Evolutionary conservation across 352 stramenopile genomes (phyloP), one percentile per base, ranked within the genome.

Genomic region (Phytophthora hybrid): DNA sequence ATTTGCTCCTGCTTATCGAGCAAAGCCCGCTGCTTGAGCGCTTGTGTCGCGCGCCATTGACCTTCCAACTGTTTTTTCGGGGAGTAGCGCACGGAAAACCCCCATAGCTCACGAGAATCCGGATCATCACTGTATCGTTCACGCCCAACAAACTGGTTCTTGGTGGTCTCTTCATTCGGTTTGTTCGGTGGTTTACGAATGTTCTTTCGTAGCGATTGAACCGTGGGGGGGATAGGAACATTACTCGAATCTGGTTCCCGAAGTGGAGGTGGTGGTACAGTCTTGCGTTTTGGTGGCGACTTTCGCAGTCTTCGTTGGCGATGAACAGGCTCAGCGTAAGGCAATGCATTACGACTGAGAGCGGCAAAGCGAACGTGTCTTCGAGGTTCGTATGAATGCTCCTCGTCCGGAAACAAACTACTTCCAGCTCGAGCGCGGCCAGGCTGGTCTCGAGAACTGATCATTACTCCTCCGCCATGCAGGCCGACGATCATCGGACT

Each of bases 321-420:
- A 56, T 9, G 14, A 19, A 19, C 10, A 44, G 49, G 34, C 32
- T 54, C 44, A 10, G 59, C 26, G 31, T 41, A 46, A 4, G 69
- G 69, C 7, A 71, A 47, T 9, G 69, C 34, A 54, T 76, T 71
- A 14, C 26, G 61, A 59, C 39, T 59, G 14, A 76, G 55, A 14
- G 62, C 2, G 19, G 69, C 62, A 23, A 76, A 76, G 6, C 55
- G 69, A 53, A 75, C 26, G 13, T 71, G 62, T 31, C 68, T 39
- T 41, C 62, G 55, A 63, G 61, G 62, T 34, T 71, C 61, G n/a
- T 59, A 65, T 7, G 61, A 52, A 26, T 75, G 68, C 5, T 71
- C 69, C 37, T 76, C 59, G 18, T 76, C 69, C 23, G 62, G 69
- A 41, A 76, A 76, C n/a, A 76, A 71, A 19, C 14, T 49, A 34